Conservation (phyloP, 805 yeast species). For the Isabelozyma rhagii region DNA sequence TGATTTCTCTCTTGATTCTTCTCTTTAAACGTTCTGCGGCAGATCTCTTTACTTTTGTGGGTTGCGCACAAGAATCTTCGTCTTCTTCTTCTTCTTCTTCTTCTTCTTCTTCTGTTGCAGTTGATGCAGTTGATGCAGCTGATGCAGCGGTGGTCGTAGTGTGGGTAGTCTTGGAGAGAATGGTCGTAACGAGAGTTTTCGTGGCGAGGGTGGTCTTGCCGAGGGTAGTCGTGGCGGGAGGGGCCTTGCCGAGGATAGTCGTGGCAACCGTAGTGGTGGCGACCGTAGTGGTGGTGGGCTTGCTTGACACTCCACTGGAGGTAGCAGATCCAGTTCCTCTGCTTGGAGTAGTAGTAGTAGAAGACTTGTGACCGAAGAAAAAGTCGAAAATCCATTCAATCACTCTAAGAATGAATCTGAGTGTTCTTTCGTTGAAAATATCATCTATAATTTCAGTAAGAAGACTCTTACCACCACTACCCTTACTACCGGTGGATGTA, state of each 20-base stretch:
- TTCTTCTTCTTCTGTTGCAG: too few relatives aligned
- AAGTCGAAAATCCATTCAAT: neutral
- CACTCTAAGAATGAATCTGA: neutral
- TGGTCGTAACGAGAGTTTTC: too few relatives aligned
- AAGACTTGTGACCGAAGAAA: neutral
- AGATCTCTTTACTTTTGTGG: neutral
- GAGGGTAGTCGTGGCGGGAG: too few relatives aligned
- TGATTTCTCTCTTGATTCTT: neutral
- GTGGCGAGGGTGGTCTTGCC: too few relatives aligned
- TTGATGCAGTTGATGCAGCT: too few relatives aligned
- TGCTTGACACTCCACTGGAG: neutral
- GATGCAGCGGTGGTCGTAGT: too few relatives aligned
- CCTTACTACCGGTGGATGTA: neutral
- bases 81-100: neutral
- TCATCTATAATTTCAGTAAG: conserved; percentile 2
- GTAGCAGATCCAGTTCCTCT: neutral
- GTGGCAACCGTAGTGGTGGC: too few relatives aligned
- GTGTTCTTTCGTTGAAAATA: conserved; percentile 1
- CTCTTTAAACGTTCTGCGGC: neutral
- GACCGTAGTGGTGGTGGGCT: neutral
- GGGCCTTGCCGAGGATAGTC: too few relatives aligned
- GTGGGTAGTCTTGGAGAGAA: too few relatives aligned
- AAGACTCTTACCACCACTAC: neutral
- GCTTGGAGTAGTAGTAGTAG: neutral
- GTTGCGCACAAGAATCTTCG: neutral